Base-by-base conservation (phyloP, 2,329 filamentous ascomycete species). In the Aurifilum marmelostoma region DNA sequence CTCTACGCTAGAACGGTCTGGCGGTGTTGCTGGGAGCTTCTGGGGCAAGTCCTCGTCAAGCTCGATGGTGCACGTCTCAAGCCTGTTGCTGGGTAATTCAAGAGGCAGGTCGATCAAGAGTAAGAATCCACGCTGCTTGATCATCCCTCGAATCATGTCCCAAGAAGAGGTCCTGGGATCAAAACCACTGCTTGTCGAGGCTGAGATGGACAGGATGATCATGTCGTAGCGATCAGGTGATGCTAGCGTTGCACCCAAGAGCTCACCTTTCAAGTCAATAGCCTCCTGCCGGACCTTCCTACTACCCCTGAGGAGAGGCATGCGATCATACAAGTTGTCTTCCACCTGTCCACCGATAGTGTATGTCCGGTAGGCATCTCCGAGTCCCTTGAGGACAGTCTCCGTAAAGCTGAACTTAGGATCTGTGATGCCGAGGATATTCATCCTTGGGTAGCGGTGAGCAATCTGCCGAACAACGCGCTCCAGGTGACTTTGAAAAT, bases 391-490 rank as follows among this genome's bases (percentile, higher is more conserved):
- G 0, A 83, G 65, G 5, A 82, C 68, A 34, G 77, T 73, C 54
- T 75, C 73, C 0, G 75, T 75, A 41, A 83, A 70, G 0, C 73
- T 73, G n/a, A 74, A 37, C 1, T 75, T 73, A 0, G 76, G 71
- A 8, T 79, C 77, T 0, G 77, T 77, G 1, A 83, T 68, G 0
- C 77, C 77, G 1, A 84, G 74, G 18, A 81, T 77, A 11, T 78
- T 75, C 80, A 83, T 81, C 3, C 73, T 74, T 0, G 81, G 77
- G 56, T 80, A 80, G 14, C 77, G 76, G 73, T 83, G 81, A 0
- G 74, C 69, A 9, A 83, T 78, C 72, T 83, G 81, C 61, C 73
- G 72, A 11, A 77, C 71, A 14, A 82, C 73, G 1, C 76, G 75
- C 7, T 75, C 71, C 5, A 82, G 37, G 32, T 82, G 79, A 1